Base-by-base conservation (phyloP, 306 rosid genomes). In the Oxytropis ochrocephala region DNA sequence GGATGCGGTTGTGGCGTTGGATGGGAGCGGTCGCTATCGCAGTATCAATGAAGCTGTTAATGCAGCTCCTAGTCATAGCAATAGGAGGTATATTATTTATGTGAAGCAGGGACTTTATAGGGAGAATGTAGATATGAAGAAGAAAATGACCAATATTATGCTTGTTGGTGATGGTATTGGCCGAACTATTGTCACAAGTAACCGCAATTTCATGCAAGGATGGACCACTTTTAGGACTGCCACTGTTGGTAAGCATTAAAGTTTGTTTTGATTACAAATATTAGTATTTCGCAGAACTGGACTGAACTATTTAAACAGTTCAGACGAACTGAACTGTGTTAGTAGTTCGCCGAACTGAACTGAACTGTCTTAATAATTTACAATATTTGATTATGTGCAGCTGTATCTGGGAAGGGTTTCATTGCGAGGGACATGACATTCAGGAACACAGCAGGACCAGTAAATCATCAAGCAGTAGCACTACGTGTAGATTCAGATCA, bases 181-280 rank as follows among this genome's bases (percentile, higher is more conserved):
- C 64, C 44, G 71, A 73, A 94, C 98, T 16, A 78, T 94, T 11
- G 33, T 94, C 42, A 88, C 96, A 0, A 81, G 88, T 73, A 79
- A 81, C 63, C 71, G 97, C 9, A 89, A 81, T 80, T 94, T 94
- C 90, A 79, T 88, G 90, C 97, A 94, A 66, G 98, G 97, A 51
- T 94, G 97, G 98, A 94, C 98, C 35, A 90, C 98, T 32, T 94
- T 90, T 72, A 81, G 98, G 83, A 90, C 98, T 54, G 95, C 98
- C 44, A 94, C 97, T 0, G 77, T 94, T 33, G 98, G 98, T 93
- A 60, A 59, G 88, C 70, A 46, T 2, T 27, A n/a, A n/a, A n/a
- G 19, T 11, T 14, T 21, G 1, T 21, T 21, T 21, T 21, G 2
- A 21, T 2, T 1, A 21, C 2, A 21, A 21, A 21, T 21, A 21